These are phyloP conservation scores for Nemania sp. DNA, from an alignment of 2,329 filamentous ascomycete species.

Conservation along the genomic window DNA sequence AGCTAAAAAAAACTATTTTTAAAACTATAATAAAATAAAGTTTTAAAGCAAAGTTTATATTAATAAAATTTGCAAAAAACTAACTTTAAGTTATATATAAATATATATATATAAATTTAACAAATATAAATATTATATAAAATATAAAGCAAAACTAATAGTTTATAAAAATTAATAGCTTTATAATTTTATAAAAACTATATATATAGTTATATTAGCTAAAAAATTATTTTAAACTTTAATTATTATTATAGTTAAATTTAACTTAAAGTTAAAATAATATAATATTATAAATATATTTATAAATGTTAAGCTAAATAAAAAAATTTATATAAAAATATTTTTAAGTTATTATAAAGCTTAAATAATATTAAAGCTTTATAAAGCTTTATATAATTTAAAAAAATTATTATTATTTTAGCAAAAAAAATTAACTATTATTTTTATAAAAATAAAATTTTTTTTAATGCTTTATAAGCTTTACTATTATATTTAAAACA, in stretches of 20 bases:
- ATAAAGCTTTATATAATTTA: too few relatives aligned
- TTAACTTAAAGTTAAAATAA: constrained; percentile 5
- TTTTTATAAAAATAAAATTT: constrained; percentile 1
- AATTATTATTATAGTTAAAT: not conserved
- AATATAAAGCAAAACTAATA: constrained; percentile 5
- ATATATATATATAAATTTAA: constrained; percentile 10
- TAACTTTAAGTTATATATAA: constrained; percentile 9
- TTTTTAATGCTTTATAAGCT: not conserved
- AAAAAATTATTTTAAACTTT: not conserved
- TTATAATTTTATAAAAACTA: not conserved
- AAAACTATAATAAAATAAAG: too few relatives aligned
- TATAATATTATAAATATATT: not conserved
- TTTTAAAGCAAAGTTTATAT: too few relatives aligned
- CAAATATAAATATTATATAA: too few relatives aligned
- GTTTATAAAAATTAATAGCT: constrained; percentile 3
- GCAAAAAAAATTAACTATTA: constrained; percentile 1
- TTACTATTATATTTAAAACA: not conserved
- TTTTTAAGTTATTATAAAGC: too few relatives aligned
- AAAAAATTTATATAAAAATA: constrained; percentile 6
- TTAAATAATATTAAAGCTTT: too few relatives aligned
- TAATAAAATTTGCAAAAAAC: too few relatives aligned
- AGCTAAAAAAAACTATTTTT: too few relatives aligned
- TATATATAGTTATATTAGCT: too few relatives aligned
- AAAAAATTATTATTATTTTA: too few relatives aligned
- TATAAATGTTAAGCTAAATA: not conserved